A percentile compares a stretch with the other conserved stretches of the same genome.
These are phyloP conservation scores for Theileria orientalis DNA, from an alignment of 169 alveolate species.

Conservation along the genomic window DNA sequence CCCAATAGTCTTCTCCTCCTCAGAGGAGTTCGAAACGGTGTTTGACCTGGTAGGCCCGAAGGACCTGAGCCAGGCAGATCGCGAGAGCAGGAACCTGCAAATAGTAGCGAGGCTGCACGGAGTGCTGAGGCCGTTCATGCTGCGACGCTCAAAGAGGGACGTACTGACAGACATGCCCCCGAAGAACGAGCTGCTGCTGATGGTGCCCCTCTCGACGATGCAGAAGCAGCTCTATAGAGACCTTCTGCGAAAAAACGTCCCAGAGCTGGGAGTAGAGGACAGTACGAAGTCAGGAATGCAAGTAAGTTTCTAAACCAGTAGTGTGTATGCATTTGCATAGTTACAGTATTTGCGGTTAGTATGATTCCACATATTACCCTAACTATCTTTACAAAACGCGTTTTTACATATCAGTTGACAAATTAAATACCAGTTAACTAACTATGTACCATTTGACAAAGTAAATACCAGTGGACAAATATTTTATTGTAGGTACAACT, in stretches of 20 bases:
- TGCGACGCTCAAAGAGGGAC: slow-evolving; percentile 95
- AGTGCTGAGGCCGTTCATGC: slow-evolving; percentile 96
- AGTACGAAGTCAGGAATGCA: slow-evolving; percentile 52
- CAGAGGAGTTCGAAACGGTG: slow-evolving; percentile 96
- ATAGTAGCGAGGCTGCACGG: slow-evolving; percentile 90
- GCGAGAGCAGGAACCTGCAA: slow-evolving; percentile 71
- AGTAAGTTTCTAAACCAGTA: not conserved
- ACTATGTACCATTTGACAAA: not conserved
- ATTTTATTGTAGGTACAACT: slow-evolving; percentile 87
- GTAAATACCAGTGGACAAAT: not conserved
- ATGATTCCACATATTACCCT: not conserved
- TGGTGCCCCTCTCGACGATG: slow-evolving; percentile 91
- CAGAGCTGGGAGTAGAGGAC: slow-evolving; percentile 70
- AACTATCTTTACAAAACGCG: not conserved
- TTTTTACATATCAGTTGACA: not conserved
- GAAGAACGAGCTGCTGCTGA: slow-evolving; percentile 86
- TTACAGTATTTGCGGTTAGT: not conserved
- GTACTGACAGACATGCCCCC: slow-evolving; percentile 96
- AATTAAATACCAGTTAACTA: not conserved
- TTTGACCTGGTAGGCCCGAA: slow-evolving; percentile 79
- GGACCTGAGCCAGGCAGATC: slow-evolving; percentile 63
- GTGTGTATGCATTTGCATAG: not conserved
- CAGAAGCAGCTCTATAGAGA: slow-evolving; percentile 90
- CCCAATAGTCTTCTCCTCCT: slow-evolving; percentile 94
- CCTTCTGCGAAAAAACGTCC: slow-evolving; percentile 81